A percentile compares a stretch with the other conserved stretches of the same genome.
phyloP scores from a whole-genome alignment of 192 early-diverging fungal genomes.

The Globomyces pollinis-pini region DNA sequence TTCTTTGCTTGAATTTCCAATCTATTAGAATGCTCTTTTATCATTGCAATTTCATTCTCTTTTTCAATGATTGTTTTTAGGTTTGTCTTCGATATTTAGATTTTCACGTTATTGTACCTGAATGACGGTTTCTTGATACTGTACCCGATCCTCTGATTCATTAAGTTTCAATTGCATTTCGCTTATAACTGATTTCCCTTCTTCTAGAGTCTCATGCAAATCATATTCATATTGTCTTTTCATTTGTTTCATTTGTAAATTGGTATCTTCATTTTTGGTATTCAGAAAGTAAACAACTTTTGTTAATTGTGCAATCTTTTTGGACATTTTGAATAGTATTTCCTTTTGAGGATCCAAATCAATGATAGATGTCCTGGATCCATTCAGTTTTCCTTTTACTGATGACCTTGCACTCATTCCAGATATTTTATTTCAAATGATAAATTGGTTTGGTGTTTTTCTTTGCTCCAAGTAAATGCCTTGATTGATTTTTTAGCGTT shows the following conservation, averaged over 20 bases:
- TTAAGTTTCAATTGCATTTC: conserved; percentile 16
- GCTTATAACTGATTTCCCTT: conserved; percentile 14
- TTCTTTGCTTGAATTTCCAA: not conserved
- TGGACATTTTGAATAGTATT: conserved; percentile 35
- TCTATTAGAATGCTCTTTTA: not conserved
- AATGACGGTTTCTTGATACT: conserved; percentile 28
- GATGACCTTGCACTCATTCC: too few species aligned
- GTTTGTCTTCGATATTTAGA: conserved; percentile 12
- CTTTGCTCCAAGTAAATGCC: too few species aligned
- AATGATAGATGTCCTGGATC: too few species aligned
- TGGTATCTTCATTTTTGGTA: conserved; percentile 52
- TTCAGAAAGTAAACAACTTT: conserved; percentile 58
- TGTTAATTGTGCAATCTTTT: conserved; percentile 54
- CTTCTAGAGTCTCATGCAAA: conserved; percentile 26
- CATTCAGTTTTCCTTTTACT: too few species aligned
- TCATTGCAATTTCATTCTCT: conserved; percentile 7
- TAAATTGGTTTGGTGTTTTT: too few species aligned
- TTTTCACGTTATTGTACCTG: too few species aligned
- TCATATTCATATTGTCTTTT: conserved; percentile 44
- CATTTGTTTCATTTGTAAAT: conserved; percentile 36
- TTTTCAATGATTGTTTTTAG: conserved; percentile 21
- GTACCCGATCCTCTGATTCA: conserved; percentile 23
- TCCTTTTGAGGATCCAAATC: too few species aligned
- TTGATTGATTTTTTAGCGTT: too few species aligned
- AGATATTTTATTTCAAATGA: too few species aligned